Base-by-base conservation (phyloP, 2,329 filamentous ascomycete species). In the Lecanicillium sp. region DNA sequence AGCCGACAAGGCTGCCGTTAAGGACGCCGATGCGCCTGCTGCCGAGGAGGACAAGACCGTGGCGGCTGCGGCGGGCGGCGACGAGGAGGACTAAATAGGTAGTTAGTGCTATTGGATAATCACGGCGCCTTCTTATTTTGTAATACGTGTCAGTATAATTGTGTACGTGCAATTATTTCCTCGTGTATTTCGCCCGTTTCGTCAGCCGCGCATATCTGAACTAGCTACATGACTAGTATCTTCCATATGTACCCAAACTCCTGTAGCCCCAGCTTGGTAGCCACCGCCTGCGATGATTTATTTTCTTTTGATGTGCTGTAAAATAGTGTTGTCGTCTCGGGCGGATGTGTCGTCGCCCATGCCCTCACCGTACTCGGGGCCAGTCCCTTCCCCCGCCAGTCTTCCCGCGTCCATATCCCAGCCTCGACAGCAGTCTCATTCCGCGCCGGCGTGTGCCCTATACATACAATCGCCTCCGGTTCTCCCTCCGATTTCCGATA, bases 41-140 rank as follows among this genome's bases (percentile, higher is more conserved):
- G 55, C 5, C n/a, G 32, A 55, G 9, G 57, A 57, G 35, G 58
- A 59, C 30, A 55, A 58, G 29, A 58, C 62, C 52, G 53, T 60
- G 37, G 58, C 62, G 51, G 53, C 58, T 17, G 59, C 58, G 20
- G 54, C 60, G 38, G 62, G 56, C 39, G 61, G 59, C 20, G 60
- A 57, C 50, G 58, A 61, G 35, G 58, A 62, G 27, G 27, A 36
- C 26, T 35, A 44, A 32, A 24, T 12, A 44, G n/a, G n/a, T n/a
- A n/a, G n/a, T n/a, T n/a, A n/a, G n/a, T n/a, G n/a, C n/a, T n/a
- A n/a, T n/a, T n/a, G n/a, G n/a, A n/a, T n/a, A n/a, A n/a, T n/a
- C n/a, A n/a, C n/a, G n/a, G n/a, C n/a, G n/a, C n/a, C n/a, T n/a
- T n/a, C n/a, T 30, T 8, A 14, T 30, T 11, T 35, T 35, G 32